Base-by-base conservation (phyloP, 257 asterid species). In the Penstemon newberryi region DNA sequence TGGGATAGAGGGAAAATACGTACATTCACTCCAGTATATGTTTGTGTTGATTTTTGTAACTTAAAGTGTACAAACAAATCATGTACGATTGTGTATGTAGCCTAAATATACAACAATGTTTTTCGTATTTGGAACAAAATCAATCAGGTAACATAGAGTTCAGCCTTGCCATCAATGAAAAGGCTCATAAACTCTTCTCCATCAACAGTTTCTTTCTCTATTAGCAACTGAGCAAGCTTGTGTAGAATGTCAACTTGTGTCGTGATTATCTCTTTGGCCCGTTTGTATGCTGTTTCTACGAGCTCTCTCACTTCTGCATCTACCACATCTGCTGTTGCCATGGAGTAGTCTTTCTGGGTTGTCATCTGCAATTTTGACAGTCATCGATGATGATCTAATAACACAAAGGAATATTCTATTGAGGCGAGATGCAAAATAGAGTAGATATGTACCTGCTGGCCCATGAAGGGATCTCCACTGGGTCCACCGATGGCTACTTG, bases 161-260 rank as follows among this genome's bases (percentile, higher is more conserved):
- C 38, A 57, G 63, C 45, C 42, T 38, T 39, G 49, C 43, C 64
- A 58, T 39, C 64, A 58, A 58, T 12, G 47, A 90, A 93, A 12
- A 88, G 89, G 87, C 97, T 94, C 96, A 91, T 91, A 73, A 95
- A 95, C 86, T 94, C 99, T 74, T 95, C 98, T 11, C 99, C 99
- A 72, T 89, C 99, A n/a, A 95, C 97, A 0, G 63, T 57, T 57
- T 57, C 19, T 57, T 57, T 57, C 63, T 57, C 44, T 3, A 57
- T 57, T 57, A 57, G 43, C 13, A 56, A 57, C 60, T 25, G 42
- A 57, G 43, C 63, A 53, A 53, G 33, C 9, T 12, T 60, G 65
- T 10, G 19, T 40, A 18, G 7, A 71, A 94, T 60, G 3, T 11
- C 19, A 12, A 15, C 19, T 52, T 52, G 33, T 39, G 44, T 56